Base-by-base conservation (phyloP, 2,329 filamentous ascomycete genomes). In the Phyllosticta citriasiana region DNA sequence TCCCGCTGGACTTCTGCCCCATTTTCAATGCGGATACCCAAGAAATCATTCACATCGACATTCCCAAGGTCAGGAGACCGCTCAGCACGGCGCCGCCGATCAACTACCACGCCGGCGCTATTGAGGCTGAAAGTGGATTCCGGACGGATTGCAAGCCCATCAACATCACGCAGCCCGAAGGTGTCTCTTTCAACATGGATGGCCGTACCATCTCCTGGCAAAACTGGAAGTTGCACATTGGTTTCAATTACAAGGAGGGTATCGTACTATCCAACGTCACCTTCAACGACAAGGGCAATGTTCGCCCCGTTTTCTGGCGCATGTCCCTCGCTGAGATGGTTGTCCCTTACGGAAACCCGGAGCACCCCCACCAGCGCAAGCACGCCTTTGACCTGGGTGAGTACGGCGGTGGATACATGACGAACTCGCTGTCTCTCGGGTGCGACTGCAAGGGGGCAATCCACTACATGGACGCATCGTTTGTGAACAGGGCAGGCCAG, bases 201-300 rank as follows among this genome's bases (percentile, higher is more conserved):
- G 89, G 89, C 1, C 79, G 90, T 10, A 83, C 84, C 54, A 81
- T 96, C 57, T 84, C 85, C 65, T 96, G 92, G 92, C 91, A 96
- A 74, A 96, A 95, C 71, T 97, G 91, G 88, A 93, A 84, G 68
- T 84, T 96, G 65, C 92, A 96, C 72, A 84, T 97, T 63, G 92
- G 92, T 25, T 97, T 96, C 82, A 96, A 96, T 79, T 94, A 96
- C 77, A 84, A 89, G 26, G 92, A 97, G 75, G 92, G 92, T 24
- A 88, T 96, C 66, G 88, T 96, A 2, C 79, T 97, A 6, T 94
- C 89, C 74, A 91, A 96, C 76, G 91, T 96, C 71, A 89, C 86
- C 2, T 96, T 88, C 76, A 92, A 91, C 67, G 92, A 97, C 75
- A 89, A 90, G 73, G 79, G 89, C 54, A 87, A 78, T 53, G 79